Base-by-base conservation (phyloP, 208 protist genomes). In the Porcisia hertigi region DNA sequence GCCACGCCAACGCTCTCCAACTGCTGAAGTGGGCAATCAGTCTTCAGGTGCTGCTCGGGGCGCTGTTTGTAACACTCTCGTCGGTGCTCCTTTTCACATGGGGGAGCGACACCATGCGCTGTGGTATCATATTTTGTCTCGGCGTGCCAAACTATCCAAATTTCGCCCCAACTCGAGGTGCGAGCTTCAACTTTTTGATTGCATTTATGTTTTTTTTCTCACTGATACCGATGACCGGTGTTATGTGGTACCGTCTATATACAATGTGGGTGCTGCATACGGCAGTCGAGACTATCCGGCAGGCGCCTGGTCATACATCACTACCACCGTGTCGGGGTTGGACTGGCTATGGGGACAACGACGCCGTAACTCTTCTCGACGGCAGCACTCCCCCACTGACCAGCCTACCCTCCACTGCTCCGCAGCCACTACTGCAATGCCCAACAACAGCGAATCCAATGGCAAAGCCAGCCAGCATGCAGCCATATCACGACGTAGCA, bases 121-220 rank as follows among this genome's bases (percentile, higher is more conserved):
- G 84, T 49, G 62, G 72, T 25, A 69, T 67, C 36, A 39, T 88
- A 41, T 85, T 88, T 71, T 84, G 79, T 60, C 60, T 84, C 20
- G 74, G 71, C 36, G 75, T 62, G 23, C 36, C 60, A n/a, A 81
- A 75, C 2, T 71, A 81, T 41, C 25, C 34, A 63, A 20, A 30
- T 20, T 18, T 54, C 52, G 9, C n/a, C n/a, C n/a, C n/a, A n/a
- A n/a, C n/a, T n/a, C 73, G 77, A 30, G 84, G 84, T 11, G 39
- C 69, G 25, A 75, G 53, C 7, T 84, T 85, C 58, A 76, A 67
- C 41, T 77, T 76, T 18, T 47, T 75, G 1, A 41, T 79, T 49
- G 75, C 65, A 0, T 36, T 79, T 20, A 79, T 79, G 23, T 39
- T 43, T 4, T 80, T 85, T 16, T 76, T 69, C 57, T 71, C 75